phyloP scores from a whole-genome alignment of 768 basidiomycete genomes.

The Kwoniella heveanensis region DNA sequence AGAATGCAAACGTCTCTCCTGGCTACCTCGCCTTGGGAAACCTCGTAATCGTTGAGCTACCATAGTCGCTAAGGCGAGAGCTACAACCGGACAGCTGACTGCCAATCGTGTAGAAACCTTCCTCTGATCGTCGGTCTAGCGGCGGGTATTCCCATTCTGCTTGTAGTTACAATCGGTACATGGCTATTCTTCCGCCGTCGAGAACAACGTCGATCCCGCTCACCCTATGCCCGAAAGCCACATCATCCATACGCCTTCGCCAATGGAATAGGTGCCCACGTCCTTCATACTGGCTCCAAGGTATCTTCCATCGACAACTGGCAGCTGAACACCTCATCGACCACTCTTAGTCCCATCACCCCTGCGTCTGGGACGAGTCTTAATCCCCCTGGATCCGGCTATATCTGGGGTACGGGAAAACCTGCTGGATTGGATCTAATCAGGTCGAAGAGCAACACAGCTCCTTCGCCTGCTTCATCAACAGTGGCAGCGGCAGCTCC shows the following conservation, averaged over 20 bases:
- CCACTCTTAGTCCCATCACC: constrained; percentile 7
- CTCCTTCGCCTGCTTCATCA: not conserved
- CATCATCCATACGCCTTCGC: constrained; percentile 11
- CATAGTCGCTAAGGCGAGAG: too few species aligned
- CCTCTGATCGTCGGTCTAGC: constrained; percentile 13
- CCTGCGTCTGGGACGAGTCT: constrained; percentile 6
- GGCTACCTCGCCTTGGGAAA: too few species aligned
- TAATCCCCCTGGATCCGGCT: not conserved
- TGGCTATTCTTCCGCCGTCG: constrained; percentile 2
- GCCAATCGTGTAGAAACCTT: not conserved
- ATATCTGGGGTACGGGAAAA: constrained; percentile 19
- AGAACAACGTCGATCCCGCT: constrained; percentile 3
- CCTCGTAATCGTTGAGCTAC: too few species aligned
- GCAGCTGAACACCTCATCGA: constrained; percentile 4
- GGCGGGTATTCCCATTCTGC: constrained; percentile 1
- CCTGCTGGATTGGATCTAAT: constrained; percentile 15
- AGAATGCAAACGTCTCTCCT: too few species aligned
- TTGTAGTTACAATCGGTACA: not conserved
- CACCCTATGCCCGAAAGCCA: not conserved
- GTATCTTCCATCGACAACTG: not conserved
- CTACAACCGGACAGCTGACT: too few species aligned
- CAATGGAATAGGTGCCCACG: constrained; percentile 11
- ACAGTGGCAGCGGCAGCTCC: too few species aligned
- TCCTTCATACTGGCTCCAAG: not conserved
- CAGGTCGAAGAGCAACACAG: not conserved